Evolutionary conservation across 2,329 filamentous ascomycete species (phyloP), one percentile per base, ranked within the genome.

Genomic region (Stagonosporopsis cucurbitacearum): DNA sequence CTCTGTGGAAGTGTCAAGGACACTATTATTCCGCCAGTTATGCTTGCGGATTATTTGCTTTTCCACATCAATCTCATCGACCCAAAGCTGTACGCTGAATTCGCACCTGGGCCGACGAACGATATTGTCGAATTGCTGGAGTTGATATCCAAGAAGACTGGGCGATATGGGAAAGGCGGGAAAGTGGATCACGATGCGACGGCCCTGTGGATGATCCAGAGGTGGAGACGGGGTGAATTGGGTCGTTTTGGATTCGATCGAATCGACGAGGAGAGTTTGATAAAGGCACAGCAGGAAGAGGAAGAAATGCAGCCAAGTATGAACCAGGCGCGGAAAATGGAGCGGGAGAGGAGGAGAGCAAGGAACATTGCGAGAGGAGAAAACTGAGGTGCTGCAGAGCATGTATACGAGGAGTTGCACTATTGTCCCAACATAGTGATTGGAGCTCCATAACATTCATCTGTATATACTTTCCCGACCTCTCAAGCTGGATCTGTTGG

Each of bases 1-100:
- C 84, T 98, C 0, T 92, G 91, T 47, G 92, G 94, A 19, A 91
- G 89, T 73, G 92, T 99, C 50, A 96, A 96, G 74, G 92, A 96
- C 73, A 90, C 89, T 0, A 83, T 98, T 33, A 88, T 99, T 49
- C 84, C 88, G 1, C 83, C 88, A 15, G 85, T 90, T 55, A 90
- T 90, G 22, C 78, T 98, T 11, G 93, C 90, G 30, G 95, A 99
- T 72, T 99, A 96, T 74, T 82, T 98, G 19, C 85, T 99, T 7
- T 98, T 86, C 77, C 87, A 88, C 51, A 81, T 98, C 54, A 99
- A 99, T 72, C 77, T 82, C 33, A 79, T 82, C 54, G 82, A 88
- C 63, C 85, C 88, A 0, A 59, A 64, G 2, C 68, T 88, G 6
- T 96, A 96, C 75, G 68, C 73, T 1, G 80, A 82, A 11, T 92